Evolutionary conservation across 805 yeast species (phyloP).

Genomic region (Phaffomyces opuntiae): DNA sequence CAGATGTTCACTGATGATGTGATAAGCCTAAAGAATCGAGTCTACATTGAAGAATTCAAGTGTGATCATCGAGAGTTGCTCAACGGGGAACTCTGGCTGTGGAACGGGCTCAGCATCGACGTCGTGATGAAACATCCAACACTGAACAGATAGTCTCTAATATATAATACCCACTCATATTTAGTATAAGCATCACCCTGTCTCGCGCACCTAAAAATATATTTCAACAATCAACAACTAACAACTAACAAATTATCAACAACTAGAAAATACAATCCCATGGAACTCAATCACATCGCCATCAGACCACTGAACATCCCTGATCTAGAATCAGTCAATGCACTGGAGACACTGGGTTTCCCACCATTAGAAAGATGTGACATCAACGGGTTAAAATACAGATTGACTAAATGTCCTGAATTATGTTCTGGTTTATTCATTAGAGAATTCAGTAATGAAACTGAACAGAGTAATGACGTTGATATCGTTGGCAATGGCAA

Average conservation of each 20-base stretch:
- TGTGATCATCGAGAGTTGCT: slow-evolving; percentile 32
- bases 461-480: slow-evolving; percentile 21
- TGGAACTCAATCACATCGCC: slow-evolving; percentile 48
- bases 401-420: slow-evolving; percentile 82
- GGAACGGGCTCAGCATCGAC: slow-evolving; percentile 23
- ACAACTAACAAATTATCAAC: no score
- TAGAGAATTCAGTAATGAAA: slow-evolving; percentile 43
- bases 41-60: slow-evolving; percentile 73
- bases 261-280: not conserved
- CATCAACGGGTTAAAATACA: slow-evolving; percentile 54
- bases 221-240: no score
- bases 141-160: not conserved
- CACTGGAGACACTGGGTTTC: slow-evolving; percentile 64
- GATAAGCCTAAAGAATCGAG: slow-evolving; percentile 75
- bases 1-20: slow-evolving; percentile 60
- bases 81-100: slow-evolving; percentile 10
- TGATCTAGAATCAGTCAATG: slow-evolving; percentile 57
- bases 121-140: slow-evolving; percentile 24
- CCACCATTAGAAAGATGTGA: slow-evolving; percentile 64
- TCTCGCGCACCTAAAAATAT: not conserved
- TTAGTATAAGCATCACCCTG: not conserved
- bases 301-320: slow-evolving; percentile 74
- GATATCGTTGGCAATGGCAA: slow-evolving; percentile 21
- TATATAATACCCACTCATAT: not conserved
- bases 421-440: slow-evolving; percentile 82